Base-by-base conservation (phyloP, 176 grass and related monocot genomes). In the Thinopyrum elongatum region DNA sequence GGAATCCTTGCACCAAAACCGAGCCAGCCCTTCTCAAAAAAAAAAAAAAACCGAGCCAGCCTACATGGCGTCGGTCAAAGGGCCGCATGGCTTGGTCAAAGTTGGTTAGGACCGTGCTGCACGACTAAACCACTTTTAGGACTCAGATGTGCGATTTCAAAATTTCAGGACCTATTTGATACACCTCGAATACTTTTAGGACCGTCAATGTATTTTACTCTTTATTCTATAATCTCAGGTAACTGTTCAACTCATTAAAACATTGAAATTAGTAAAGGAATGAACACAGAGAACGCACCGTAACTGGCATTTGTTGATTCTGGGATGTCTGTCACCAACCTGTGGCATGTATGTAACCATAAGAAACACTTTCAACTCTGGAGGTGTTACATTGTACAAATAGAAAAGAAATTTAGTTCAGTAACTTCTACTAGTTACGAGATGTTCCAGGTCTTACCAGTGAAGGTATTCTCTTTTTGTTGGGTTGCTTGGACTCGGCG, bases 311-410 rank as follows among this genome's bases (percentile, higher is more conserved):
- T 87, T 79, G 80, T 46, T 86, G 91, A 83, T 87, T 95, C 95
- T 53, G 95, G 95, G 65, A 98, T 95, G 85, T 98, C 93, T 47
- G 93, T 95, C 69, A 98, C 95, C 89, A 98, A 89, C 95, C 95
- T 98, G 92, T 71, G 74, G 85, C 27, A 89, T 82, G 31, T 15
- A 88, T 71, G 84, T 41, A 82, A 80, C 23, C 38, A 86, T 72
- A 81, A 86, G 17, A 49, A 79, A 86, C 63, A 49, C 33, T 79
- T 58, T 13, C 78, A 65, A 78, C 57, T 60, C 83, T 65, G 33
- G 23, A 86, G n/a, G 77, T 84, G 31, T 69, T 70, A 80, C 81
- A 25, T 66, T 31, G 80, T 86, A 86, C 57, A 71, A 77, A 10
- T 26, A 44, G 4, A 81, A 28, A 79, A 29, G 41, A 35, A 84